Percentiles rank a stretch among this genome's conserved stretches.
Conservation (phyloP, 306 rosid species). For the Sindora glabra region DNA sequence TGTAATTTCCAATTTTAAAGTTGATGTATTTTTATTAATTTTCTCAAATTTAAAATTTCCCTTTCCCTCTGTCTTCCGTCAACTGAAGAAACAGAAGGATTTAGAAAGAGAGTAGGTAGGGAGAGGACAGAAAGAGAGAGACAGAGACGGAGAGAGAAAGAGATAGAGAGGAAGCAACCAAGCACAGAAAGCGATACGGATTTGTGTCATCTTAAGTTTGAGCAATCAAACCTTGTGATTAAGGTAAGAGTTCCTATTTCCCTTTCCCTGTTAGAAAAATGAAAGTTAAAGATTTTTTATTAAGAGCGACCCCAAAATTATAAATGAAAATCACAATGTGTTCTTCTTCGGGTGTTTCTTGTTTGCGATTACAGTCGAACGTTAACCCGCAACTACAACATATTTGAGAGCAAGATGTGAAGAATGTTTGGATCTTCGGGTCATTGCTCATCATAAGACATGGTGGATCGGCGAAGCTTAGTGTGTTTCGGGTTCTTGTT, state of each 20-base stretch:
- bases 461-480: conserved; percentile 44
- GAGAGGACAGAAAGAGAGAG: not conserved
- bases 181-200: conserved; percentile 24
- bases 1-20: conserved; percentile 9
- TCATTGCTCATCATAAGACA: conserved; percentile 24
- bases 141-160: not conserved
- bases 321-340: conserved; percentile 16
- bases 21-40: not conserved
- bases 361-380: conserved; percentile 26
- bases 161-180: not conserved
- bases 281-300: not conserved
- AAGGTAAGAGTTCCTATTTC: conserved; percentile 27
- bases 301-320: too few relatives aligned
- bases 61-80: conserved; percentile 34
- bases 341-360: conserved; percentile 19
- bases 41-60: conserved; percentile 15
- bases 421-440: conserved; percentile 39
- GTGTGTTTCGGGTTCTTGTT: conserved; percentile 30
- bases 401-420: conserved; percentile 20
- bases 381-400: not conserved
- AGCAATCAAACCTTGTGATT: conserved; percentile 16
- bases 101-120: conserved; percentile 5
- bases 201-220: conserved; percentile 17
- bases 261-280: conserved; percentile 2
- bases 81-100: conserved; percentile 24